Evolutionary conservation across 768 basidiomycete genomes (phyloP).

Genomic region (Dentipellis fragilis): DNA sequence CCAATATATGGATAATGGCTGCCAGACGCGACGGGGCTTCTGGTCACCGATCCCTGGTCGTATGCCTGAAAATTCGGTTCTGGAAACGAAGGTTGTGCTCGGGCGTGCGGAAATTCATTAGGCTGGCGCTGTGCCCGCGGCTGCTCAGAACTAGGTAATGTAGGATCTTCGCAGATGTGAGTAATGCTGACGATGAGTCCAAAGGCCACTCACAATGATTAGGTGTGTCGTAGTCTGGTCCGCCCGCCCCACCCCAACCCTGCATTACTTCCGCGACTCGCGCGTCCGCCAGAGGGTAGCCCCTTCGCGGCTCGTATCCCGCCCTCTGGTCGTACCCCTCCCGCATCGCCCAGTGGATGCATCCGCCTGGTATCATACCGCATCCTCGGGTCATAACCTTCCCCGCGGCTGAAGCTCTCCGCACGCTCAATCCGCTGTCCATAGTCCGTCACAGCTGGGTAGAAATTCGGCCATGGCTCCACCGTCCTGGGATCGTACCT

Average conservation of each 20-base stretch:
- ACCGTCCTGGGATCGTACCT: neutral
- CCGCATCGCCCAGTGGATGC: neutral
- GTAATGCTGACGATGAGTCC: too few species aligned
- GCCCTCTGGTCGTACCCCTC: too few species aligned
- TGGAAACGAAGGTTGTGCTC: too few species aligned
- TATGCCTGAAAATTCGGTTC: too few species aligned
- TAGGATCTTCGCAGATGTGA: too few species aligned
- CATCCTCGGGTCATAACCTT: constrained; percentile 1
- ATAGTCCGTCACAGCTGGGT: neutral
- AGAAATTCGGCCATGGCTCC: too few species aligned
- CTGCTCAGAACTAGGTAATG: too few species aligned
- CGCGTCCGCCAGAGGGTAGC: neutral
- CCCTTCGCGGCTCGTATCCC: neutral
- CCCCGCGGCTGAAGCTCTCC: constrained; percentile 14
- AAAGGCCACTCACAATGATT: neutral
- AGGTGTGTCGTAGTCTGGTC: neutral
- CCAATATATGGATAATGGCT: too few species aligned
- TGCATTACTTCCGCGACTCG: neutral
- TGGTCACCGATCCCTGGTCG: too few species aligned
- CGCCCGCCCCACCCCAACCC: neutral
- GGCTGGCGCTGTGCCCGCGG: too few species aligned
- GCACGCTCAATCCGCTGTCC: constrained; percentile 9
- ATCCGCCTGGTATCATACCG: neutral
- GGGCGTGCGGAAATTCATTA: too few species aligned
- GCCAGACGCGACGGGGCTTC: too few species aligned